Conservation (phyloP, 192 early-diverging fungal species). For the Bifiguratus adelaidae region DNA sequence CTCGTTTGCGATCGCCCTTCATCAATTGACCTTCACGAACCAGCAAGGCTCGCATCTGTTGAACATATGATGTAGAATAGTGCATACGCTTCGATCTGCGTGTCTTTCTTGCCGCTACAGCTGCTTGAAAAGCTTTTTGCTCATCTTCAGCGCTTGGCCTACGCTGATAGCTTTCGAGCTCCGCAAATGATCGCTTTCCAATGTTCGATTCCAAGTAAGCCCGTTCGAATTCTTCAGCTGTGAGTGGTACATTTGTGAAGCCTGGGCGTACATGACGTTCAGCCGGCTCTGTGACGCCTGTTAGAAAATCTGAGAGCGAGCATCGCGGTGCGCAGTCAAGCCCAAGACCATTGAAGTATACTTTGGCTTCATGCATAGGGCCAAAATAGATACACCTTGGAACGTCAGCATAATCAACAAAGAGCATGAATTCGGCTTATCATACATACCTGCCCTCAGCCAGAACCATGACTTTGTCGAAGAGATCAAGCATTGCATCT, state of each 20-base stretch:
- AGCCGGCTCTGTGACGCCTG: slow-evolving; percentile 43
- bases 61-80: slow-evolving; percentile 41
- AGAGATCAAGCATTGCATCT: slow-evolving; percentile 51
- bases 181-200: slow-evolving; percentile 10
- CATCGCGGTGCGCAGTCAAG: slow-evolving; percentile 38
- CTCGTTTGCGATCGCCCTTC: slow-evolving; percentile 5
- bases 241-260: slow-evolving; percentile 36
- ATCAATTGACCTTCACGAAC: slow-evolving; percentile 43
- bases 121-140: slow-evolving; percentile 20
- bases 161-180: slow-evolving; percentile 25
- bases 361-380: slow-evolving; percentile 26
- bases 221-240: slow-evolving; percentile 43
- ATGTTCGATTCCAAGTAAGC: slow-evolving; percentile 27
- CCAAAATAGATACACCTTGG: slow-evolving; percentile 54
- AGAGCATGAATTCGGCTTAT: too few relatives aligned
- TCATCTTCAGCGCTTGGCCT: too few relatives aligned
- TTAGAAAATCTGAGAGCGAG: slow-evolving; percentile 53
- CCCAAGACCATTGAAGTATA: slow-evolving; percentile 36
- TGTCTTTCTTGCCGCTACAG: too few relatives aligned
- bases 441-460: slow-evolving; percentile 56
- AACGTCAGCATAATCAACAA: too few relatives aligned
- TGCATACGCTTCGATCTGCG: slow-evolving; percentile 36
- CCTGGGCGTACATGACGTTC: slow-evolving; percentile 38
- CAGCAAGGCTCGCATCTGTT: slow-evolving; percentile 35
- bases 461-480: slow-evolving; percentile 53